These are phyloP conservation scores for Tetrahymena thermophila DNA, from an alignment of 73 alveolate genomes.

Conservation along the genomic window DNA sequence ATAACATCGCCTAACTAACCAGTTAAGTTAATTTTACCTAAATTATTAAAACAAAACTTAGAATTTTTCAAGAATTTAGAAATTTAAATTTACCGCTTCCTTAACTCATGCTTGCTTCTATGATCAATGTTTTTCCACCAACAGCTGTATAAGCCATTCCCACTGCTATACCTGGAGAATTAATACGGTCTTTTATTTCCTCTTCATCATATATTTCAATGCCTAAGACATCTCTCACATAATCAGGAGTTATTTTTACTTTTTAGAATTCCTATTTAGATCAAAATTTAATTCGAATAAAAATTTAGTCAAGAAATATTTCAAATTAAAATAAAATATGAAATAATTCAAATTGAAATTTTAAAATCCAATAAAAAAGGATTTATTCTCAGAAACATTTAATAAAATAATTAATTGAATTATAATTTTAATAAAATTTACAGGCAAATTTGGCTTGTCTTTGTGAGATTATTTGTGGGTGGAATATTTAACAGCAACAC, in stretches of 20 bases:
- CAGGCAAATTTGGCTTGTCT: neutral
- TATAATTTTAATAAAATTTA: neutral
- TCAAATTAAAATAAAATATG: too few species aligned
- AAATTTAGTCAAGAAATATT: too few species aligned
- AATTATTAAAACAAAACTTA: neutral
- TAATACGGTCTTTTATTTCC: conserved; percentile 39
- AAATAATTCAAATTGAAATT: too few species aligned
- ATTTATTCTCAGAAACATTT: too few species aligned
- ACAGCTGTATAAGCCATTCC: conserved; percentile 85
- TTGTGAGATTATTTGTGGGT: neutral
- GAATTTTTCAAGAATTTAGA: neutral
- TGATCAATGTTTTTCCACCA: conserved; percentile 79
- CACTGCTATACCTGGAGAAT: conserved; percentile 75
- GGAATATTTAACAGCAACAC: conserved; percentile 61
- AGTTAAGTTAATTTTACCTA: conserved; percentile 58
- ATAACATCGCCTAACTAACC: conserved; percentile 88
- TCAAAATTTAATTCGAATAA: too few species aligned
- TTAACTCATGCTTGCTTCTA: conserved; percentile 69
- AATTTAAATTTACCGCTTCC: conserved; percentile 46
- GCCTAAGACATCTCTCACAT: conserved; percentile 65
- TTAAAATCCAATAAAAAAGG: too few species aligned
- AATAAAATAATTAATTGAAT: too few species aligned
- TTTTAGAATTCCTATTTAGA: conserved; percentile 11
- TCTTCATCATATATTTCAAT: conserved; percentile 56
- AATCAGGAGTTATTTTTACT: neutral